Evolutionary conservation across 441 rosid species (phyloP).

Genomic region (Pelargonium cotyledonis): DNA sequence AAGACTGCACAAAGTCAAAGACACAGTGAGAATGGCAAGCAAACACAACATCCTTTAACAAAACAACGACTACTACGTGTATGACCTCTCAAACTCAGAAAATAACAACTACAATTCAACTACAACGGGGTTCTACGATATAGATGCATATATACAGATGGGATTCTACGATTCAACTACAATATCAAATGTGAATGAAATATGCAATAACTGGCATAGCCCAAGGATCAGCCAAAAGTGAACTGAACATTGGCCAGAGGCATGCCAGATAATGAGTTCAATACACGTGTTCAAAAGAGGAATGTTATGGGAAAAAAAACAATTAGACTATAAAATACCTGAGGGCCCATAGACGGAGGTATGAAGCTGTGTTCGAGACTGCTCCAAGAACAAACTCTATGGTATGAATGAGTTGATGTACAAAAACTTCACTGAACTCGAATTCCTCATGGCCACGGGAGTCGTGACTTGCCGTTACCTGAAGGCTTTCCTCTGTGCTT

Average conservation of each 20-base stretch:
- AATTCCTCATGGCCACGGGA: constrained; percentile 75
- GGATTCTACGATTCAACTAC: too few species aligned
- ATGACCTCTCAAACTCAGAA: not conserved
- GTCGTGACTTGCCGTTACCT: constrained; percentile 48
- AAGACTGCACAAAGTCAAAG: constrained; percentile 27
- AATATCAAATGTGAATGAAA: too few species aligned
- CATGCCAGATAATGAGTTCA: too few species aligned
- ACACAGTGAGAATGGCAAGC: not conserved
- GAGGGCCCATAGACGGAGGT: constrained; percentile 95
- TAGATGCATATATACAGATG: too few species aligned
- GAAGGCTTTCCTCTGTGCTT: constrained; percentile 51
- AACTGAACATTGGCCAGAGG: too few species aligned
- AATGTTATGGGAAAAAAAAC: too few species aligned
- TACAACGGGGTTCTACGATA: too few species aligned
- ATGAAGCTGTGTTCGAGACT: constrained; percentile 97
- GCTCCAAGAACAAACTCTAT: constrained; percentile 95
- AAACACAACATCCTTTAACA: not conserved
- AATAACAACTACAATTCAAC: too few species aligned
- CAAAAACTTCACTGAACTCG: constrained; percentile 88
- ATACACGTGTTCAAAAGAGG: too few species aligned
- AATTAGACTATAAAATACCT: constrained; percentile 22
- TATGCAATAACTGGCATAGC: too few species aligned
- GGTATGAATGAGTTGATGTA: constrained; percentile 89
- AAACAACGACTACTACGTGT: not conserved
- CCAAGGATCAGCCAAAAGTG: too few species aligned